A percentile compares a stretch with the other conserved stretches of the same genome.
Conservation (phyloP, 306 rosid species). For the Adenanthera pavonina region DNA sequence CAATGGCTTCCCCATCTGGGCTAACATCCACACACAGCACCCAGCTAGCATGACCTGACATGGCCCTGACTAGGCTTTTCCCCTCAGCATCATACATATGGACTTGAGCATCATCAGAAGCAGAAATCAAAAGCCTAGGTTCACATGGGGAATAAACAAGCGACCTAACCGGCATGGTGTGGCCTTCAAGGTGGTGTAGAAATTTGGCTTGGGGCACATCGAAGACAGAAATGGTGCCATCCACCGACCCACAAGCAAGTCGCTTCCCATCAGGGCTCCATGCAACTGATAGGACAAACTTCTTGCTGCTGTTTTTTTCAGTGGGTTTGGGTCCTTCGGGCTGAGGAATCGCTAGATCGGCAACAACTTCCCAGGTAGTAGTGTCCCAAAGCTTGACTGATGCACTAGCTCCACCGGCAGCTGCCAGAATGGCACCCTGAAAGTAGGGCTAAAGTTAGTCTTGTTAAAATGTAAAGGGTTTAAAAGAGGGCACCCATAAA, state of each 20-base stretch:
- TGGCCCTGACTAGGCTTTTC: conserved; percentile 75
- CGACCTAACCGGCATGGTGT: conserved; percentile 90
- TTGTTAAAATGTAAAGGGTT: conserved; percentile 17
- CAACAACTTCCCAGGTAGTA: conserved; percentile 71
- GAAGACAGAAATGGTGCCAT: conserved; percentile 86
- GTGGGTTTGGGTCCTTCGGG: conserved; percentile 83
- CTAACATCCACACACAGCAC: conserved; percentile 87
- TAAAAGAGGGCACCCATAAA: conserved; percentile 1
- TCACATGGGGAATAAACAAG: conserved; percentile 85
- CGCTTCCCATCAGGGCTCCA: conserved; percentile 94
- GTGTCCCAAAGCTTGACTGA: conserved; percentile 97
- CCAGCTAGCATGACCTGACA: conserved; percentile 97
- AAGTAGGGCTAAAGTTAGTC: conserved; percentile 5
- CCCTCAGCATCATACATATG: conserved; percentile 97
- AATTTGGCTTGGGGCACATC: conserved; percentile 76
- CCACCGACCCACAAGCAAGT: conserved; percentile 93
- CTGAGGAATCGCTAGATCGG: conserved; percentile 80
- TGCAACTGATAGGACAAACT: conserved; percentile 90
- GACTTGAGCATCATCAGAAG: conserved; percentile 84
- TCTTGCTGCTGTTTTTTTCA: conserved; percentile 86
- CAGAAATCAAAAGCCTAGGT: conserved; percentile 80
- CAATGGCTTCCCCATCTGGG: conserved; percentile 85
- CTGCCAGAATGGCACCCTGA: conserved; percentile 92
- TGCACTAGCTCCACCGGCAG: conserved; percentile 96
- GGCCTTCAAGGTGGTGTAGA: conserved; percentile 94